Evolutionary conservation across 345 rosid species (phyloP).

Genomic region (Euphorbia lathyris): DNA sequence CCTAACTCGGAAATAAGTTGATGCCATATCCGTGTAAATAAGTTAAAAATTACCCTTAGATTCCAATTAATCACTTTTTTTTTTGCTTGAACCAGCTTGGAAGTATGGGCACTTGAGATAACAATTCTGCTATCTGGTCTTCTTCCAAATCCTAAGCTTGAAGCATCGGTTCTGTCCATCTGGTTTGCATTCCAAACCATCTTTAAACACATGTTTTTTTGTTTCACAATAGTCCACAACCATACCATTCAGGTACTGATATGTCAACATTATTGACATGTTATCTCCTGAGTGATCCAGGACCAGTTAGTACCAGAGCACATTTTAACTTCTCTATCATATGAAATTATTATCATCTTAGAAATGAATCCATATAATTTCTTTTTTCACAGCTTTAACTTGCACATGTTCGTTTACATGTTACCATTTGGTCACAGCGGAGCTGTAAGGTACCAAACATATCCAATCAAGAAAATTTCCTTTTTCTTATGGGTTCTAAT

Average conservation of each 20-base stretch:
- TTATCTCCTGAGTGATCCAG: no score
- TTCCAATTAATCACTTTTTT: neutral
- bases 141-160: conserved; percentile 42
- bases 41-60: no score
- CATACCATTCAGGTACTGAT: no score
- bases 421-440: conserved; percentile 27
- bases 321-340: neutral
- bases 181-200: conserved; percentile 16
- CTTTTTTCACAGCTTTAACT: conserved; percentile 21
- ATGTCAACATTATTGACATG: no score
- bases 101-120: conserved; percentile 45
- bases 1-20: no score
- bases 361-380: neutral
- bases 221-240: no score
- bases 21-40: no score
- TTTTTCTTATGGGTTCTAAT: neutral
- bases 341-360: neutral
- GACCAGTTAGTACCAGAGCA: no score
- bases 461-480: neutral
- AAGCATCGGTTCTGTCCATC: conserved; percentile 44
- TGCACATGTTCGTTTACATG: conserved; percentile 17
- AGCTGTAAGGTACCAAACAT: conserved; percentile 19
- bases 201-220: neutral
- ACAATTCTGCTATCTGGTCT: conserved; percentile 40
- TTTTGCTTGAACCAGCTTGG: conserved; percentile 29